A percentile compares a stretch with the other conserved stretches of the same genome.
Conservation (phyloP, 208 protist species). For the Leishmania tarentolae region DNA sequence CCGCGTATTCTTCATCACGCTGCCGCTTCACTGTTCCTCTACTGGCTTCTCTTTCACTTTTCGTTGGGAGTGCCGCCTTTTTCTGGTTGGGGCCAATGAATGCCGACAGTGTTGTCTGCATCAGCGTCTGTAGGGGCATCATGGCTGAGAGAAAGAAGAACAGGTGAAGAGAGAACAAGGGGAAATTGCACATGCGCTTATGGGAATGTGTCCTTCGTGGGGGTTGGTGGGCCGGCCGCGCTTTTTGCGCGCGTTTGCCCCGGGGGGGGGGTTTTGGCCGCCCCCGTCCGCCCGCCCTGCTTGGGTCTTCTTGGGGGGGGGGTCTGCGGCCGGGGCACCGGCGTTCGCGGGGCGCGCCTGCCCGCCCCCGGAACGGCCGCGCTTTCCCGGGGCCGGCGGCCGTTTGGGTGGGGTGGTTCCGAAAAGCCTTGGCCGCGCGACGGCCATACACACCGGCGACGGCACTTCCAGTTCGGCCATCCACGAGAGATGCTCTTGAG, state of each 20-base stretch:
- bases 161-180: neutral
- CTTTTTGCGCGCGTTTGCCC: neutral
- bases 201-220: neutral
- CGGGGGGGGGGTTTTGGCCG: neutral
- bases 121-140: neutral
- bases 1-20: neutral
- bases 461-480: neutral
- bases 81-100: neutral
- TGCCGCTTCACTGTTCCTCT: neutral
- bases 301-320: too few relatives aligned
- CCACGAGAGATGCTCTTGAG: neutral
- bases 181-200: neutral
- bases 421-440: neutral
- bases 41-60: neutral
- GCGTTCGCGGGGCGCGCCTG: too few relatives aligned
- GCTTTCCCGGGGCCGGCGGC: too few relatives aligned
- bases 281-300: too few relatives aligned
- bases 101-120: neutral
- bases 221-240: too few relatives aligned
- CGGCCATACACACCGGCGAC: neutral
- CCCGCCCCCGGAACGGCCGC: too few relatives aligned
- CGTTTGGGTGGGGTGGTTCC: too few relatives aligned
- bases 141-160: neutral
- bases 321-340: too few relatives aligned
- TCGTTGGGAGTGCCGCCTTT: neutral